Conservation (phyloP, 202 grass and related monocot genomes). For the Carex sylvatica region DNA sequence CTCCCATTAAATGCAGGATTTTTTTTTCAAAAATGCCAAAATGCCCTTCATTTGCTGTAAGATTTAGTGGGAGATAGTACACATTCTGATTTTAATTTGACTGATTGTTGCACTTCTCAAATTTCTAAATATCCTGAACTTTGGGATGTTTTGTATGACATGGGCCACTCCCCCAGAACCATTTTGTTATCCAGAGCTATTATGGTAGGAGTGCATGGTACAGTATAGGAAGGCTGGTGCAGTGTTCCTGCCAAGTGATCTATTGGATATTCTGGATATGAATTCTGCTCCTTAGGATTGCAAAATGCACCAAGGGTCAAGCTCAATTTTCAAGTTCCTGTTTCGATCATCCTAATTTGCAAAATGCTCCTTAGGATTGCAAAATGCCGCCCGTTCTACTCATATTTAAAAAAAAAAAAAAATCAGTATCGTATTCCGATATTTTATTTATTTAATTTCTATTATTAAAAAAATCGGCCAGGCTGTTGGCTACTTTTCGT, state of each 20-base stretch:
- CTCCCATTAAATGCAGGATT: background rate
- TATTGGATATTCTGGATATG: background rate
- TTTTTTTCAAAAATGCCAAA: background rate
- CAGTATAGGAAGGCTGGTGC: background rate
- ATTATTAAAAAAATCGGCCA: too few species aligned
- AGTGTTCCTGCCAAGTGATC: background rate
- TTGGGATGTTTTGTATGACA: background rate
- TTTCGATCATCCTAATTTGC: too few species aligned
- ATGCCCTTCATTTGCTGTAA: conserved; percentile 6
- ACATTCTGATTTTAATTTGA: background rate
- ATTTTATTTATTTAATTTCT: too few species aligned
- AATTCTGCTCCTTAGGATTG: background rate
- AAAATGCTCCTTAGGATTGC: too few species aligned
- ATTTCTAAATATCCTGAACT: background rate
- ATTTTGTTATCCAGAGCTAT: background rate
- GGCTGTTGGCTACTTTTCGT: background rate
- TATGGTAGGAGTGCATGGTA: background rate
- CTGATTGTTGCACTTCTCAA: background rate
- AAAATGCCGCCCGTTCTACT: too few species aligned
- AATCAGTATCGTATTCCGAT: too few species aligned
- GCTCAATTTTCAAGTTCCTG: too few species aligned
- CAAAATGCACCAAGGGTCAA: background rate
- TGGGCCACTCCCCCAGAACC: background rate
- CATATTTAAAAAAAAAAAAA: too few species aligned
- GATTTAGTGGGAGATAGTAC: background rate